phyloP scores from a whole-genome alignment of 108 stramenopile genomes.

The Conticribra guillardii region DNA sequence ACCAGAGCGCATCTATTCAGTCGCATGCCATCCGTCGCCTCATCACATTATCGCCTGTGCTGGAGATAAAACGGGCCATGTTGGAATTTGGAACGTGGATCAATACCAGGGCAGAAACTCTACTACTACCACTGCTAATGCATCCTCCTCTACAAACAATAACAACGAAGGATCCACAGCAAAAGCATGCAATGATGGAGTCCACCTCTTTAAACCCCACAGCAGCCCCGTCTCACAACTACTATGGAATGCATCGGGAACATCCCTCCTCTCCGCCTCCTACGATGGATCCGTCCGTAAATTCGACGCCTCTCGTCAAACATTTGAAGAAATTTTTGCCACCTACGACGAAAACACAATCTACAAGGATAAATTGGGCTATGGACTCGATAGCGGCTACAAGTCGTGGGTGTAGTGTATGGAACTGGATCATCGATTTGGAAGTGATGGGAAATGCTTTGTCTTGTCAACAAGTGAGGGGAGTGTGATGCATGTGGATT shows the following conservation, averaged over 20 bases:
- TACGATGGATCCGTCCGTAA: constrained; percentile 82
- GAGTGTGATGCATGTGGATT: constrained; percentile 72
- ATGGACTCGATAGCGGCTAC: constrained; percentile 62
- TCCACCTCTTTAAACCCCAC: constrained; percentile 70
- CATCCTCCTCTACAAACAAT: not conserved
- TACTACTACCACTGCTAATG: constrained; percentile 3
- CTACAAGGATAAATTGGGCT: constrained; percentile 67
- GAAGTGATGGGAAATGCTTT: constrained; percentile 57
- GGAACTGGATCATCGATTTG: constrained; percentile 61
- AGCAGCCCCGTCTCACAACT: constrained; percentile 58
- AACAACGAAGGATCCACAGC: not conserved
- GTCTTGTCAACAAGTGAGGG: constrained; percentile 83
- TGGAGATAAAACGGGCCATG: constrained; percentile 74
- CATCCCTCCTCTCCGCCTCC: constrained; percentile 60
- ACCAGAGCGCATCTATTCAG: constrained; percentile 76
- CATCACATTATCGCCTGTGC: constrained; percentile 64
- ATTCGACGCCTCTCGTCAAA: constrained; percentile 63
- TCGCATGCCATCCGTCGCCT: constrained; percentile 71
- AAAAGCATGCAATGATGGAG: constrained; percentile 30
- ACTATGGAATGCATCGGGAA: constrained; percentile 59
- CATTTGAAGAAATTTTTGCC: constrained; percentile 78
- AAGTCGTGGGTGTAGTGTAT: constrained; percentile 72
- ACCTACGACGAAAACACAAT: constrained; percentile 72
- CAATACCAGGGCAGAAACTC: constrained; percentile 3
- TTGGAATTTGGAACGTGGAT: constrained; percentile 83